A percentile compares a stretch with the other conserved stretches of the same genome.
phyloP scores from a whole-genome alignment of 2,329 filamentous ascomycete species.

The Grosmannia clavigera region DNA sequence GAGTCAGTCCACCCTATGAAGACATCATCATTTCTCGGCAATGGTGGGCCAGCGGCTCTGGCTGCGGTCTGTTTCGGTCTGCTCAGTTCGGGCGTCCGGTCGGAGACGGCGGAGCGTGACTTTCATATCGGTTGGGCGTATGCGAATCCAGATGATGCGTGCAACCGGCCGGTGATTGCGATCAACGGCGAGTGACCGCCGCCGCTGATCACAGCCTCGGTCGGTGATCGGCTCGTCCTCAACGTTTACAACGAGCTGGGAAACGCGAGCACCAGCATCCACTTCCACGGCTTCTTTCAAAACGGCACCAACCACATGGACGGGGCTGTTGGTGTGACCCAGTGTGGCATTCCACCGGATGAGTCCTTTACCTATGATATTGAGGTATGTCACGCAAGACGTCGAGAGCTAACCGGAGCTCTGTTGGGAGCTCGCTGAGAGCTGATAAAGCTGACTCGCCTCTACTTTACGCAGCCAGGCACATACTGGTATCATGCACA shows the following conservation, averaged over 20 bases:
- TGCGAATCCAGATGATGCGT: conserved; percentile 57
- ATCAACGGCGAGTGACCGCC: conserved; percentile 68
- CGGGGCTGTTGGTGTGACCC: conserved; percentile 51
- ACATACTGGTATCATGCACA: conserved; percentile 75
- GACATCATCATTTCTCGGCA: background rate
- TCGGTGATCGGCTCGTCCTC: conserved; percentile 49
- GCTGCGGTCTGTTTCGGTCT: background rate
- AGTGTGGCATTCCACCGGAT: conserved; percentile 54
- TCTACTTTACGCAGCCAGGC: conserved; percentile 30
- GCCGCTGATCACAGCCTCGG: conserved; percentile 48
- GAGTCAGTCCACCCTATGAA: background rate
- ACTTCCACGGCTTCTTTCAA: conserved; percentile 61
- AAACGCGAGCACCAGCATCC: conserved; percentile 50
- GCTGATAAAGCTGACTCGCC: background rate
- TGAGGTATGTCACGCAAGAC: conserved; percentile 27
- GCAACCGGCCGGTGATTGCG: conserved; percentile 52
- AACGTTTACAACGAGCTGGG: conserved; percentile 47
- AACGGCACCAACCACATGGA: conserved; percentile 58
- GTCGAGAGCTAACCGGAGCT: too few species aligned
- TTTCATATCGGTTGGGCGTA: conserved; percentile 61
- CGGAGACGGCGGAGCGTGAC: conserved; percentile 40
- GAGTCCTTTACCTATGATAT: conserved; percentile 57
- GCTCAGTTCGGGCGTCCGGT: background rate
- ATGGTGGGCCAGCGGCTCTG: background rate
- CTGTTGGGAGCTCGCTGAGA: too few species aligned